Evolutionary conservation across 2,329 filamentous ascomycete species (phyloP).

Genomic region (Penicillium sp.): DNA sequence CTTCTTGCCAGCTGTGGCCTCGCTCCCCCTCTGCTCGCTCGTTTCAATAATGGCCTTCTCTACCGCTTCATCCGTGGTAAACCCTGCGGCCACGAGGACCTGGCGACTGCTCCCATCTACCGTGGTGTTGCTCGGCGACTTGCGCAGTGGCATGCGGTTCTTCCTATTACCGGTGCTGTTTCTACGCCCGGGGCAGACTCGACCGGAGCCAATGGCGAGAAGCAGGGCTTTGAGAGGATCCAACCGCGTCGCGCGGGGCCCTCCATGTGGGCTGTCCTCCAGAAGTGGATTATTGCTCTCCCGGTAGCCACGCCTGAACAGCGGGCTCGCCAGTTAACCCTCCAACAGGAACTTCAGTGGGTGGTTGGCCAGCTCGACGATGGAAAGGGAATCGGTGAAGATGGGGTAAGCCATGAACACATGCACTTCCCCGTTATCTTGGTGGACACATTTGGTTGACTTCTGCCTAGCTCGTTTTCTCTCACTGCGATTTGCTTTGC

Average conservation of each 20-base stretch:
- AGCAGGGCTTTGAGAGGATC: conserved; percentile 19
- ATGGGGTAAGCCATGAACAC: conserved; percentile 58
- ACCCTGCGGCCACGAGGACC: conserved; percentile 76
- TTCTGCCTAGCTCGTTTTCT: conserved; percentile 71
- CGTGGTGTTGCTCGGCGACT: conserved; percentile 78
- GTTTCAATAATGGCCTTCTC: conserved; percentile 93
- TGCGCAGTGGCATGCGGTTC: conserved; percentile 85
- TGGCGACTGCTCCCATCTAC: conserved; percentile 74
- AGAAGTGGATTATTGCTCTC: conserved; percentile 89
- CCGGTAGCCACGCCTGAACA: conserved; percentile 71
- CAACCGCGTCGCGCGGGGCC: conserved; percentile 62
- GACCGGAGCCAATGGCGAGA: conserved; percentile 8
- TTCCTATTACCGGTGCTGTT: conserved; percentile 55
- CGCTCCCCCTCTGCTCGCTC: conserved; percentile 81
- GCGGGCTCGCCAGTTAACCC: conserved; percentile 61
- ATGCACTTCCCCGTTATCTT: background rate
- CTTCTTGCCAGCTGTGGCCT: conserved; percentile 79
- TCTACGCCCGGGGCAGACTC: conserved; percentile 19
- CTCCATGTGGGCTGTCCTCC: conserved; percentile 92
- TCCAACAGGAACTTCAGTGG: conserved; percentile 73
- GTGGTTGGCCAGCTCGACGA: conserved; percentile 71
- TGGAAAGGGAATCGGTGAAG: conserved; percentile 71
- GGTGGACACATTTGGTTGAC: conserved; percentile 1
- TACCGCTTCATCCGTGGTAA: conserved; percentile 86
- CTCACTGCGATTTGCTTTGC: conserved; percentile 92